Evolutionary conservation across 2,329 filamentous ascomycete genomes (phyloP).

Genomic region (Acephala macrosclerotiorum): DNA sequence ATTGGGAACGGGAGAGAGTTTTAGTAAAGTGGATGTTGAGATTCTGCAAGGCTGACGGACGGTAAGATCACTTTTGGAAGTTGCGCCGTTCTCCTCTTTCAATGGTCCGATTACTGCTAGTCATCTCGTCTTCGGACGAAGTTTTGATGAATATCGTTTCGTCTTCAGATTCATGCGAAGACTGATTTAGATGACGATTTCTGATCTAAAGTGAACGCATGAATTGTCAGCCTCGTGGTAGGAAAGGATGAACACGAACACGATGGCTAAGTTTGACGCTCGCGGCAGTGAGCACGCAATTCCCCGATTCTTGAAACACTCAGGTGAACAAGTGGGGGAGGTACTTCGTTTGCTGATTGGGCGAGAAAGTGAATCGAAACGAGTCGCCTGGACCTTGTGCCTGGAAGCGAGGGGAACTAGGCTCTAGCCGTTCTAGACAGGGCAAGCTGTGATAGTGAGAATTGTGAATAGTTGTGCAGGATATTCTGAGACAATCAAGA

Average conservation of each 20-base stretch:
- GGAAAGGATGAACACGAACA: not conserved
- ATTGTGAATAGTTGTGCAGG: constrained; percentile 1
- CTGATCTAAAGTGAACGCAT: not conserved
- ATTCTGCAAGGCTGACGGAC: not conserved
- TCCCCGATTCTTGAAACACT: not conserved
- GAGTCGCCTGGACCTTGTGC: not conserved
- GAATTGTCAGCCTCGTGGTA: not conserved
- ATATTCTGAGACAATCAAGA: not conserved
- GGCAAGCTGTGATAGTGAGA: not conserved
- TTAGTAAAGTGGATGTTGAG: not conserved
- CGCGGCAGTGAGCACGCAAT: not conserved
- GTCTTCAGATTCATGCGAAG: not conserved
- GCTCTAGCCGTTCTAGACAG: not conserved
- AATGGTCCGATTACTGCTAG: not conserved
- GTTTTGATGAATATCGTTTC: not conserved
- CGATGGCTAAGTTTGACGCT: not conserved
- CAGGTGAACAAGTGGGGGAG: not conserved
- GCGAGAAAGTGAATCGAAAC: not conserved
- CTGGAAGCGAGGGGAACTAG: not conserved
- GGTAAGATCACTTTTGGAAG: not conserved
- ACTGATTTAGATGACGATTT: not conserved
- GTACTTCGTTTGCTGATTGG: not conserved
- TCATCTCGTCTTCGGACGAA: not conserved
- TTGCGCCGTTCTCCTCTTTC: not conserved
- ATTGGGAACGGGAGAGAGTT: no score